These are phyloP conservation scores for Fusarium proliferatum DNA, from an alignment of 2,329 filamentous ascomycete species.

Conservation along the genomic window DNA sequence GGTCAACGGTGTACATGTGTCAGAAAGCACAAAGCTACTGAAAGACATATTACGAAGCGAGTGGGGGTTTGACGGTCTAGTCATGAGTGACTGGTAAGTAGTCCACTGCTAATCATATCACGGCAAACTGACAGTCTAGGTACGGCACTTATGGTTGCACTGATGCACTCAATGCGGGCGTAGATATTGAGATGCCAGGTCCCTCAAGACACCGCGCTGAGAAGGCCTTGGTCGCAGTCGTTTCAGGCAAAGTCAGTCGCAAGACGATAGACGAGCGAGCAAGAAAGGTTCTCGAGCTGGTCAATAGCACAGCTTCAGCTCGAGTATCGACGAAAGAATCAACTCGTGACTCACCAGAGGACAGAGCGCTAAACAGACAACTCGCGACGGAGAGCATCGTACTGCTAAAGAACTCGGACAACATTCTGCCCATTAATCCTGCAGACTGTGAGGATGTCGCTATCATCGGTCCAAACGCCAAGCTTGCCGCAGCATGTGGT, in stretches of 20 bases:
- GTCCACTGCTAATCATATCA: rapidly evolving
- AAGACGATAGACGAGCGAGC: conserved; percentile 10
- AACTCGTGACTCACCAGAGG: conserved; percentile 18
- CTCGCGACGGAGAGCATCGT: conserved; percentile 60
- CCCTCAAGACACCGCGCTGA: conserved; percentile 13
- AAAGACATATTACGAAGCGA: conserved; percentile 12
- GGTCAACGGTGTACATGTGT: conserved; percentile 32
- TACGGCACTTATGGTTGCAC: conserved; percentile 25
- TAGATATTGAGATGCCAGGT: conserved; percentile 29
- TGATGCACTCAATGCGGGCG: conserved; percentile 14
- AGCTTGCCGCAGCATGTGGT: conserved; percentile 49
- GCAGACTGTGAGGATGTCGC: conserved; percentile 54
- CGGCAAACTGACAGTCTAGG: background rate
- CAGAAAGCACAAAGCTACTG: conserved; percentile 14
- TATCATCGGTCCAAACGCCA: conserved; percentile 66
- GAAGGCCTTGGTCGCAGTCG: conserved; percentile 8
- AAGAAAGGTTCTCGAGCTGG: conserved; percentile 8
- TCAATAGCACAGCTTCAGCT: background rate
- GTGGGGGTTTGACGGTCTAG: conserved; percentile 20
- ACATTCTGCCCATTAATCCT: conserved; percentile 61
- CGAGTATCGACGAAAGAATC: conserved; percentile 18
- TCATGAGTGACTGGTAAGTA: conserved; percentile 35
- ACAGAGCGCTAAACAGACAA: conserved; percentile 4
- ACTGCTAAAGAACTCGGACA: conserved; percentile 71
- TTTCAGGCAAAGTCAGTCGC: background rate